Percentiles rank a stretch among this genome's conserved stretches.
Evolutionary conservation across 768 basidiomycete species (phyloP).

Genomic region (Lactarius pseudohatsudake): DNA sequence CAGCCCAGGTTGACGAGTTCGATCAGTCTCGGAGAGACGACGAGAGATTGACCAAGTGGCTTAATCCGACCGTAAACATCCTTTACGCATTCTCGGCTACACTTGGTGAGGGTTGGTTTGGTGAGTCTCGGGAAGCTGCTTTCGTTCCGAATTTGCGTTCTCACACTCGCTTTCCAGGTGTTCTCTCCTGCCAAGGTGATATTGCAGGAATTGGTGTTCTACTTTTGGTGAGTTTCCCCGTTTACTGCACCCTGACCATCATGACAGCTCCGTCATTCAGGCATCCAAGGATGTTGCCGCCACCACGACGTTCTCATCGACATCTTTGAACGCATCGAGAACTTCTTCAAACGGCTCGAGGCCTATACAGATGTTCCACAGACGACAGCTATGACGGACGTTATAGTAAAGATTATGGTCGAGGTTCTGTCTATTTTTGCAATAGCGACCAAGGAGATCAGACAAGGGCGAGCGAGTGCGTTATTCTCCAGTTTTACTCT

Average conservation of each 20-base stretch:
- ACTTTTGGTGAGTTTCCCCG: not conserved
- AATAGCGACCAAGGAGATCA: not conserved
- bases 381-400: not conserved
- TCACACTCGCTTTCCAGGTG: not conserved
- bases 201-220: no score
- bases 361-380: not conserved
- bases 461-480: not conserved
- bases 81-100: not conserved
- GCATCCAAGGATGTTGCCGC: not conserved
- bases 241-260: no score
- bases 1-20: not conserved
- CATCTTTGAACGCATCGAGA: not conserved
- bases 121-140: not conserved
- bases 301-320: not conserved
- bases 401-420: not conserved
- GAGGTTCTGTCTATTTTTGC: conserved; percentile 3
- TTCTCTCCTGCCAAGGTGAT: not conserved
- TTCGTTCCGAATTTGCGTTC: not conserved
- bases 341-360: conserved; percentile 2
- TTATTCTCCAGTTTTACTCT: not conserved
- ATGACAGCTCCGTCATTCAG: not conserved
- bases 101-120: not conserved
- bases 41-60: conserved; percentile 3
- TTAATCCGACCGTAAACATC: not conserved
- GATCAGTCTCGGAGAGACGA: not conserved